A percentile compares a stretch with the other conserved stretches of the same genome.
These are phyloP conservation scores for Pseudopyricularia javanii DNA, from an alignment of 2,329 filamentous ascomycete genomes.

Conservation along the genomic window DNA sequence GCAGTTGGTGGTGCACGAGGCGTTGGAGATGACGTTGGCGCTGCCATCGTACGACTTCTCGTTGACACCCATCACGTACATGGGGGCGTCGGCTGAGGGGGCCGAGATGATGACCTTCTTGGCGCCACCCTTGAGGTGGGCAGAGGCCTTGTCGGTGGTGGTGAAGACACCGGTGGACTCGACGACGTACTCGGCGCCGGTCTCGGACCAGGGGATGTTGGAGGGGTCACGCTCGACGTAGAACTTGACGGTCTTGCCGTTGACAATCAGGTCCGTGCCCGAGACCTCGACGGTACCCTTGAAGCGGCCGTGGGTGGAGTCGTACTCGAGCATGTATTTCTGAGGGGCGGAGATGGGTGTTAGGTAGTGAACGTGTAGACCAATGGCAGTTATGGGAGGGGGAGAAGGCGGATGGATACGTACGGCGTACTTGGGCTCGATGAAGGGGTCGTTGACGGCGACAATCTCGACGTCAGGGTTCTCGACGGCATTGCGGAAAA, in stretches of 20 bases:
- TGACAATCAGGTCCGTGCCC: slow-evolving; percentile 64
- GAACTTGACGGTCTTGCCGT: slow-evolving; percentile 92
- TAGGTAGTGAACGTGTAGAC: neutral
- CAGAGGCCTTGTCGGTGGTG: slow-evolving; percentile 89
- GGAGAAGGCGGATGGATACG: slow-evolving; percentile 28
- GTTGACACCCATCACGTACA: slow-evolving; percentile 99
- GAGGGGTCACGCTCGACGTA: slow-evolving; percentile 85
- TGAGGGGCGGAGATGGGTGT: slow-evolving; percentile 20
- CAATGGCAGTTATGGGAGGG: slow-evolving; percentile 1
- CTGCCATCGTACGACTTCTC: slow-evolving; percentile 84
- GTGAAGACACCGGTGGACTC: slow-evolving; percentile 99
- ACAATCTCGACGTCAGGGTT: slow-evolving; percentile 83
- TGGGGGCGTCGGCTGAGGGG: slow-evolving; percentile 89
- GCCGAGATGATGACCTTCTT: slow-evolving; percentile 97
- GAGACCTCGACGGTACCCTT: slow-evolving; percentile 76
- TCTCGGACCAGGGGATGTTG: slow-evolving; percentile 79
- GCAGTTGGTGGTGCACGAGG: slow-evolving; percentile 99
- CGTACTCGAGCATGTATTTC: slow-evolving; percentile 99
- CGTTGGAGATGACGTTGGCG: slow-evolving; percentile 93
- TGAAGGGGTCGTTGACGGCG: slow-evolving; percentile 99
- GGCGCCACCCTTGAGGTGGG: slow-evolving; percentile 90
- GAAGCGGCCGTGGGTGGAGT: slow-evolving; percentile 93
- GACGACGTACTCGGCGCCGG: slow-evolving; percentile 85
- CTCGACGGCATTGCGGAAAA: slow-evolving; percentile 96
- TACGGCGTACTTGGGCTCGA: slow-evolving; percentile 94